Percentiles rank a stretch among this genome's conserved stretches.
Evolutionary conservation across 805 yeast genomes (phyloP).

Genomic region (Starmerella sp.): DNA sequence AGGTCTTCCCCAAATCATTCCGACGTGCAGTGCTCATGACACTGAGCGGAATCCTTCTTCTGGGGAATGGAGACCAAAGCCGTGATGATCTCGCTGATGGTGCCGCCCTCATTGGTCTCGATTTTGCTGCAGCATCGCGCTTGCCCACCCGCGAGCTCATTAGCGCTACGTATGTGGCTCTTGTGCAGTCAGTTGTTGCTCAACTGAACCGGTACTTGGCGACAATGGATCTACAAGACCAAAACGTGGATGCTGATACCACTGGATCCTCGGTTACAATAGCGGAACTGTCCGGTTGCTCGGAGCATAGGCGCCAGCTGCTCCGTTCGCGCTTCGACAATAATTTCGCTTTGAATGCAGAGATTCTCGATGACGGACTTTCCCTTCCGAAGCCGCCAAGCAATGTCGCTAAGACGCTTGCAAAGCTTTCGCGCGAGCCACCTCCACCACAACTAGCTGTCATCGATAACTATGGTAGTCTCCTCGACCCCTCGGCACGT

Average conservation of each 20-base stretch:
- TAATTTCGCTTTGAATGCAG: conserved; percentile 30
- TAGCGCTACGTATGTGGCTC: conserved; percentile 27
- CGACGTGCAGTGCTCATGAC: conserved; percentile 28
- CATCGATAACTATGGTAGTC: conserved; percentile 19
- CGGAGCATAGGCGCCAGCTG: conserved; percentile 21
- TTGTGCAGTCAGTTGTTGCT: conserved; percentile 28
- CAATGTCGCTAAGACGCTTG: conserved; percentile 17
- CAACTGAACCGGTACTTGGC: conserved; percentile 30
- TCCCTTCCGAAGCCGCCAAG: conserved; percentile 25
- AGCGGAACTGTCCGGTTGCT: conserved; percentile 26
- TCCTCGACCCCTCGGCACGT: conserved; percentile 23
- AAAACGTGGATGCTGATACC: conserved; percentile 16
- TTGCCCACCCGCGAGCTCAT: conserved; percentile 28
- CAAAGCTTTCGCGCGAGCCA: conserved; percentile 7
- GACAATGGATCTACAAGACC: conserved; percentile 23
- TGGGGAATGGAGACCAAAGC: conserved; percentile 27
- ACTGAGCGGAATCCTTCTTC: conserved; percentile 32
- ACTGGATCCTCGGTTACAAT: conserved; percentile 31
- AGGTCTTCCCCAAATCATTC: conserved; percentile 29
- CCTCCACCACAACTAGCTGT: conserved; percentile 8
- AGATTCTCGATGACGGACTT: conserved; percentile 32
- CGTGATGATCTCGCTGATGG: conserved; percentile 32
- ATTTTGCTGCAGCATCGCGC: conserved; percentile 23
- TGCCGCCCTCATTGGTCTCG: conserved; percentile 32
- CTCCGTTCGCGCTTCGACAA: conserved; percentile 31